Evolutionary conservation across 305 asterid genomes (phyloP).

Genomic region (Plantago lanceolata): DNA sequence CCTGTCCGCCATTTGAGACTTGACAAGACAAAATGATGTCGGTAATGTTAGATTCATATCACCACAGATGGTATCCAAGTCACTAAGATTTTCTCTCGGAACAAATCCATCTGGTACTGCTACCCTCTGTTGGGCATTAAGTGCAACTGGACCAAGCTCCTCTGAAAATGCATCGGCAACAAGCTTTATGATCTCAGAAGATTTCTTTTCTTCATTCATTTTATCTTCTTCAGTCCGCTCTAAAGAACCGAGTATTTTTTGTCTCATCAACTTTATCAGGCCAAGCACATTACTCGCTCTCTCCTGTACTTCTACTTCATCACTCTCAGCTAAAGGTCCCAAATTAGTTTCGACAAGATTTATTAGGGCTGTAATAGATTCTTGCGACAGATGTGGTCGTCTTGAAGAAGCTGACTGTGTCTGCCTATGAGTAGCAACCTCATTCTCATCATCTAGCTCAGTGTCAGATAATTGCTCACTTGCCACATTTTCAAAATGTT

Average conservation of each 20-base stretch:
- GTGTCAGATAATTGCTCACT: constrained; percentile 36
- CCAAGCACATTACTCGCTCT: constrained; percentile 77
- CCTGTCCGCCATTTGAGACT: constrained; percentile 33
- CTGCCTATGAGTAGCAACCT: constrained; percentile 29
- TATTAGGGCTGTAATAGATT: constrained; percentile 49
- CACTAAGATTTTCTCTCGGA: constrained; percentile 66
- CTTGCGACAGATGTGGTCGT: constrained; percentile 36
- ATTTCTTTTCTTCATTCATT: constrained; percentile 31
- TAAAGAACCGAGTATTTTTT: constrained; percentile 39
- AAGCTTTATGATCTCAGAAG: constrained; percentile 45
- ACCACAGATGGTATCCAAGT: constrained; percentile 62
- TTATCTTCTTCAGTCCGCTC: constrained; percentile 37
- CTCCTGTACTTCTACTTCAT: constrained; percentile 86
- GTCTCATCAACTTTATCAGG: constrained; percentile 55
- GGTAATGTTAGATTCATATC: constrained; percentile 49
- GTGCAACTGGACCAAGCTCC: constrained; percentile 85
- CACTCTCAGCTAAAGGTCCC: constrained; percentile 63
- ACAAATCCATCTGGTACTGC: constrained; percentile 68
- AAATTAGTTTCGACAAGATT: constrained; percentile 64
- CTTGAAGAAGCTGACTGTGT: constrained; percentile 32
- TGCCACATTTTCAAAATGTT: constrained; percentile 5
- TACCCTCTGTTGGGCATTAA: constrained; percentile 74
- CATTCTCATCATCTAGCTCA: constrained; percentile 44
- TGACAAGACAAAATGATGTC: constrained; percentile 62
- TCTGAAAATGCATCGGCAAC: constrained; percentile 56